phyloP scores from a whole-genome alignment of 2,329 filamentous ascomycete genomes.

The Cercospora beticola region DNA sequence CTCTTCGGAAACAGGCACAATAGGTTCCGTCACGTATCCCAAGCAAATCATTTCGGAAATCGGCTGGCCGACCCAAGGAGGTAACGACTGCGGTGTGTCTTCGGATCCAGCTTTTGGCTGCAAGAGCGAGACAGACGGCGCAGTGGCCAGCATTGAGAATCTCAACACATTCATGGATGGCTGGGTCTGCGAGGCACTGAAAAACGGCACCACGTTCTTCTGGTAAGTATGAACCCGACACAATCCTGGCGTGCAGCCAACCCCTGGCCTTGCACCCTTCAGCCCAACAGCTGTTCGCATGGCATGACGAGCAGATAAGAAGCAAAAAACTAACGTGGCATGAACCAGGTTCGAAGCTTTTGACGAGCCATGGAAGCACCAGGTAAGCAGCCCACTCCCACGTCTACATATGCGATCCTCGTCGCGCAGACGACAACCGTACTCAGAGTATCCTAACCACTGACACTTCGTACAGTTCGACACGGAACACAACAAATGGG shows the following conservation, averaged over 20 bases:
- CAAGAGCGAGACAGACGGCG: constrained; percentile 55
- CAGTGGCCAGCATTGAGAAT: constrained; percentile 74
- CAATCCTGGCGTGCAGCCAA: background rate
- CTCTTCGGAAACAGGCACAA: constrained; percentile 41
- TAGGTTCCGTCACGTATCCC: constrained; percentile 35
- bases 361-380: constrained; percentile 91
- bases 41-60: constrained; percentile 74
- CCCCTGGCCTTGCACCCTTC: background rate
- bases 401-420: background rate
- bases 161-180: constrained; percentile 83
- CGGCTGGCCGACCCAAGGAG: constrained; percentile 84
- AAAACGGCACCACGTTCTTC: constrained; percentile 87
- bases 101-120: constrained; percentile 47
- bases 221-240: constrained; percentile 59
- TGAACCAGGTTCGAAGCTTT: constrained; percentile 75
- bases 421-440: background rate
- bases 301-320: background rate
- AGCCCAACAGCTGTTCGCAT: constrained; percentile 9
- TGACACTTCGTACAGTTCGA: background rate
- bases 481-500: constrained; percentile 66
- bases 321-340: constrained; percentile 10
- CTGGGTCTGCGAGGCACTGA: constrained; percentile 79
- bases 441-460: background rate
- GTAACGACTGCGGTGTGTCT: constrained; percentile 68
- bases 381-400: constrained; percentile 56